Conservation (phyloP, 225 moss, liverwort and hornwort species). For the Marchantia paleacea region DNA sequence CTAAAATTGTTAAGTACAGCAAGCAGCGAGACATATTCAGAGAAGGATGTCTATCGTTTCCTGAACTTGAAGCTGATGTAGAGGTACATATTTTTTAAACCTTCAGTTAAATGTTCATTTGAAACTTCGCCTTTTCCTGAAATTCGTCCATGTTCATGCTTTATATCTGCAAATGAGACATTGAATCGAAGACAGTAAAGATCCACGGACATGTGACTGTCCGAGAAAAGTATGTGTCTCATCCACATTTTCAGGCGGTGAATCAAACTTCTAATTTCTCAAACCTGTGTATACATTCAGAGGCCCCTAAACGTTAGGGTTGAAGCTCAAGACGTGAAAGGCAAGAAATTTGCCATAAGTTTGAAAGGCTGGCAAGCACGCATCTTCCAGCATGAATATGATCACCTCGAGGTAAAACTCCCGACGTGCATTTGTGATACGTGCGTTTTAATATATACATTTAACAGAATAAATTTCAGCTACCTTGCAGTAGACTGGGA, state of each 20-base stretch:
- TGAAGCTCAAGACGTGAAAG: conserved; percentile 85
- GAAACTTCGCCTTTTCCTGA: neutral
- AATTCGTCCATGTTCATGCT: neutral
- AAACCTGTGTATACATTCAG: conserved; percentile 24
- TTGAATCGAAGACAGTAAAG: neutral
- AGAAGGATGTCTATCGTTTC: conserved; percentile 90
- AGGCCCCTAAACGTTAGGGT: conserved; percentile 73
- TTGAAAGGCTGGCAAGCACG: conserved; percentile 88
- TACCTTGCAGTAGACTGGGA: no score
- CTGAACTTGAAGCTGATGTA: conserved; percentile 48
- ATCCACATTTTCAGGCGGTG: neutral
- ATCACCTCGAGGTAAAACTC: conserved; percentile 78
- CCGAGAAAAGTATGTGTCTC: neutral
- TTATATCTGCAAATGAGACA: no score
- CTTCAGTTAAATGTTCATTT: neutral
- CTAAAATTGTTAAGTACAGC: conserved; percentile 86
- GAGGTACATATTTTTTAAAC: conserved; percentile 26
- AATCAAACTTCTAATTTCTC: neutral
- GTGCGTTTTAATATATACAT: no score
- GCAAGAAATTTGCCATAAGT: conserved; percentile 80
- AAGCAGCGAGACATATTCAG: conserved; percentile 64
- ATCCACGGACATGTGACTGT: no score
- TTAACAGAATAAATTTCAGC: no score
- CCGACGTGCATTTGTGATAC: neutral
- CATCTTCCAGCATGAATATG: conserved; percentile 92